Evolutionary conservation across 768 basidiomycete species (phyloP).

Genomic region (Multifurca ochricompacta): DNA sequence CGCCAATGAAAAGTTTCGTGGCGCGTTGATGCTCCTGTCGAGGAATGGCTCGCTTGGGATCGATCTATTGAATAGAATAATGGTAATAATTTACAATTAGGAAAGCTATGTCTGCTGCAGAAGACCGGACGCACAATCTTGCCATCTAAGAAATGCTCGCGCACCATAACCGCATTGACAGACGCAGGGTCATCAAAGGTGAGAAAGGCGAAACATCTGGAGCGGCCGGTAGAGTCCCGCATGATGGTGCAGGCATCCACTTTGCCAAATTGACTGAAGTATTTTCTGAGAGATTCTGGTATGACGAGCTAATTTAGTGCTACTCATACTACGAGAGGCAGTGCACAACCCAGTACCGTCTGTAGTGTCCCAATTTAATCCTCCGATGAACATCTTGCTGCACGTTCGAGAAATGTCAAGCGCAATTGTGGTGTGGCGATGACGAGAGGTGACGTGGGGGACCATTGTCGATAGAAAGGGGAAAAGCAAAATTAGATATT

Average conservation of each 20-base stretch:
- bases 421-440: slow-evolving; percentile 11
- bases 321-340: slow-evolving; percentile 30
- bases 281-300: slow-evolving; percentile 65
- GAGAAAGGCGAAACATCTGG: slow-evolving; percentile 93
- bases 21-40: slow-evolving; percentile 88
- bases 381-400: slow-evolving; percentile 99
- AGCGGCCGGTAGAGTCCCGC: slow-evolving; percentile 89
- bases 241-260: slow-evolving; percentile 97
- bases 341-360: slow-evolving; percentile 63
- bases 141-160: slow-evolving; percentile 89
- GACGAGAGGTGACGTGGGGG: slow-evolving; percentile 10
- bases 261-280: slow-evolving; percentile 91
- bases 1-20: slow-evolving; percentile 92
- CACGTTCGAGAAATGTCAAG: slow-evolving; percentile 20
- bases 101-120: background rate
- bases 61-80: slow-evolving; percentile 77
- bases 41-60: slow-evolving; percentile 96
- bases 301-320: slow-evolving; percentile 30
- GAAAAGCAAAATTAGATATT: slow-evolving; percentile 55
- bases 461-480: slow-evolving; percentile 26
- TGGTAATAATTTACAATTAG: background rate
- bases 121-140: slow-evolving; percentile 65
- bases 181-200: slow-evolving; percentile 88
- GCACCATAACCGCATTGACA: slow-evolving; percentile 90
- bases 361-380: slow-evolving; percentile 97